These are phyloP conservation scores for Orobanche coerulescens DNA, from an alignment of 257 asterid species.

Conservation along the genomic window DNA sequence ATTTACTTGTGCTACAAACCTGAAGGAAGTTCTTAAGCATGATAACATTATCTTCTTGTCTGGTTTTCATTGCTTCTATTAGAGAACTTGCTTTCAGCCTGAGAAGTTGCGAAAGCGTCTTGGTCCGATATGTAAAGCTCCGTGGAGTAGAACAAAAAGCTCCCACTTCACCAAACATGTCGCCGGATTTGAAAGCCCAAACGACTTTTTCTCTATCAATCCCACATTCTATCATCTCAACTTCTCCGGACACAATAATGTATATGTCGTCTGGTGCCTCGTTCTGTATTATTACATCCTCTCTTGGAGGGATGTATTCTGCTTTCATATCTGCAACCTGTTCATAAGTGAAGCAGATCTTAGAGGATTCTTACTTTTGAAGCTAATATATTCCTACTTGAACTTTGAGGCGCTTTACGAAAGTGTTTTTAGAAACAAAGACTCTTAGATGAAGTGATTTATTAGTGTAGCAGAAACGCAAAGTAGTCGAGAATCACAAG, in stretches of 20 bases:
- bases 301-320: constrained; percentile 83
- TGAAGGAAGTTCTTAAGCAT: constrained; percentile 75
- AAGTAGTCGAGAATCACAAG: no score
- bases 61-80: constrained; percentile 55
- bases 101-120: constrained; percentile 70
- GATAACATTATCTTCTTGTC: constrained; percentile 54
- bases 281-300: constrained; percentile 76
- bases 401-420: no score
- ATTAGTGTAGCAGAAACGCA: no score
- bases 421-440: no score
- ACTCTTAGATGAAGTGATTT: no score
- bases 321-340: constrained; percentile 90
- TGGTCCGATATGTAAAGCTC: constrained; percentile 69
- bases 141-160: constrained; percentile 75
- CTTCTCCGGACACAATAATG: constrained; percentile 86
- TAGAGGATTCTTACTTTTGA: neutral
- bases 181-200: constrained; percentile 51
- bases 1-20: constrained; percentile 28
- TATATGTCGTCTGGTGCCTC: constrained; percentile 80
- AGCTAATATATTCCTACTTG: neutral
- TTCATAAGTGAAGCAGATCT: neutral
- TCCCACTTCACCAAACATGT: constrained; percentile 81
- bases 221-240: constrained; percentile 63
- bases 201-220: constrained; percentile 49
- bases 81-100: constrained; percentile 61